Evolutionary conservation across 2,329 filamentous ascomycete species (phyloP).

Genomic region (Scolecobasidium constrictum): DNA sequence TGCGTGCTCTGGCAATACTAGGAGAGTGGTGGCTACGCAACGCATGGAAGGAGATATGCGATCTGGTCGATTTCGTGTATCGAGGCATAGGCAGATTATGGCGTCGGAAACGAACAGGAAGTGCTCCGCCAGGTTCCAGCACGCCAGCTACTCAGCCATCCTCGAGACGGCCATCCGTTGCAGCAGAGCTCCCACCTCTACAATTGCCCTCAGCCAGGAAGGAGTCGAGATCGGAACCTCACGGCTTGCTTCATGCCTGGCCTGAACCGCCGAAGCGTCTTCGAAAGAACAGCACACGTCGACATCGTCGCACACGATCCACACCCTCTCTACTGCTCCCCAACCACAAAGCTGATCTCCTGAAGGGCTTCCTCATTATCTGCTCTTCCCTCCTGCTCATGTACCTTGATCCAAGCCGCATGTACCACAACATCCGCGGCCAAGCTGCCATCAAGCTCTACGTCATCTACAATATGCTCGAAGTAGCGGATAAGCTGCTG

Average conservation of each 20-base stretch:
- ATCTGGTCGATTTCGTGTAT: conserved; percentile 67
- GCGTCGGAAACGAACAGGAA: conserved; percentile 25
- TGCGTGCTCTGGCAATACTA: conserved; percentile 68
- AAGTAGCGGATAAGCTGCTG: conserved; percentile 71
- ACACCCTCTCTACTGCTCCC: conserved; percentile 74
- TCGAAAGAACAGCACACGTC: conserved; percentile 22
- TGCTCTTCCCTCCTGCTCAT: conserved; percentile 77
- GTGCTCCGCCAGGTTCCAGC: background rate
- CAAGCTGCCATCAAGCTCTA: conserved; percentile 97
- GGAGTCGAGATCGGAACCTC: background rate
- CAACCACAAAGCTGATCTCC: conserved; percentile 87
- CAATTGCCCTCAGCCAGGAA: background rate
- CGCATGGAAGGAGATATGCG: conserved; percentile 58
- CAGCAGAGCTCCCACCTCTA: conserved; percentile 1
- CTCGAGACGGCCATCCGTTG: background rate
- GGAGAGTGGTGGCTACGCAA: conserved; percentile 68
- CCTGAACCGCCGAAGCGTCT: conserved; percentile 12
- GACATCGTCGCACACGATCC: conserved; percentile 68
- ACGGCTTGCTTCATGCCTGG: conserved; percentile 5
- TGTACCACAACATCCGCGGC: conserved; percentile 95
- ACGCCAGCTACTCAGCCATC: background rate
- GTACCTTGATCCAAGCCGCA: conserved; percentile 86
- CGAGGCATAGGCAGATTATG: conserved; percentile 70
- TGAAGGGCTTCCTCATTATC: conserved; percentile 82
- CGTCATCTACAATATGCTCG: conserved; percentile 96